Evolutionary conservation across 106 monocot genomes (phyloP).

Genomic region (Dioscorea dumetorum): DNA sequence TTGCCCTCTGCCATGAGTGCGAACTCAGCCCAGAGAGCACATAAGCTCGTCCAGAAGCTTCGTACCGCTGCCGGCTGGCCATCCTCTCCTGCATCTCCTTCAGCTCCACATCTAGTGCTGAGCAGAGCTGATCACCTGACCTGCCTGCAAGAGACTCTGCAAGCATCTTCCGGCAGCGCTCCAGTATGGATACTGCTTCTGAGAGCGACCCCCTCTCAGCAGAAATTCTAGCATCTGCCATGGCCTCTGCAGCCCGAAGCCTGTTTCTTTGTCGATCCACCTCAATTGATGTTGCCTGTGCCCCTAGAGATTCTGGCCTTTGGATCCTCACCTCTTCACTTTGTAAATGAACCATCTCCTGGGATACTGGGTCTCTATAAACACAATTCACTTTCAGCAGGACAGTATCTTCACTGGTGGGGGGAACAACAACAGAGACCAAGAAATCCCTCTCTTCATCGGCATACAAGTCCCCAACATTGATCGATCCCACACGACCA

Average conservation of each 20-base stretch:
- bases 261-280: constrained; percentile 38
- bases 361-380: constrained; percentile 25
- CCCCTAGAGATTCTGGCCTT: constrained; percentile 11
- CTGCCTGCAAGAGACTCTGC: constrained; percentile 5
- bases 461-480: constrained; percentile 47
- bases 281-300: constrained; percentile 16
- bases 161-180: constrained; percentile 13
- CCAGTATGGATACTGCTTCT: constrained; percentile 24
- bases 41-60: constrained; percentile 28
- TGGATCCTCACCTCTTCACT: constrained; percentile 10
- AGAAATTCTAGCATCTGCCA: constrained; percentile 26
- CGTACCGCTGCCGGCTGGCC: constrained; percentile 17
- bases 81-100: constrained; percentile 33
- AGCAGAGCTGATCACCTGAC: constrained; percentile 12
- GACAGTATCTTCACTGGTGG: not conserved
- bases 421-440: constrained; percentile 19
- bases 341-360: constrained; percentile 11
- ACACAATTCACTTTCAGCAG: constrained; percentile 22
- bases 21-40: constrained; percentile 32
- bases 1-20: constrained; percentile 31
- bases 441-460: constrained; percentile 59
- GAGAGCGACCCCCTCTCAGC: constrained; percentile 28
- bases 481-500: constrained; percentile 19
- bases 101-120: constrained; percentile 20
- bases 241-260: constrained; percentile 22